Base-by-base conservation (phyloP, 2,329 filamentous ascomycete species). In the Pseudogymnoascus sp. region DNA sequence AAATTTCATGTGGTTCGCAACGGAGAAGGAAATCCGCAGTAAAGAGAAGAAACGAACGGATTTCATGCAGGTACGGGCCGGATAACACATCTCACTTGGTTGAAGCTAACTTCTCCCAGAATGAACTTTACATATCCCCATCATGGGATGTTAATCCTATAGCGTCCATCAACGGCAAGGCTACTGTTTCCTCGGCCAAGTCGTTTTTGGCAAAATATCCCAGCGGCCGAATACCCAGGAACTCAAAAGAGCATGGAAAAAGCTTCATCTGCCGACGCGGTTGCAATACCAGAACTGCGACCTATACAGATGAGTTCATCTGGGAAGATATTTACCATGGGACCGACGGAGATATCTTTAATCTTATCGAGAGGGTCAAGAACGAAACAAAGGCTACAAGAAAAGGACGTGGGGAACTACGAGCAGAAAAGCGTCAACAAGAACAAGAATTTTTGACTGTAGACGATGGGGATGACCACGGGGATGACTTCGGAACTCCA, bases 1-100 rank as follows among this genome's bases (percentile, higher is more conserved):
- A 63, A 89, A 88, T 67, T 95, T 99, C 72, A 88, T 97, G 82
- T 99, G 95, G 95, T 97, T 99, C 73, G 92, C 90, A 0, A 91
- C 90, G 0, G 90, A 96, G 70, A 90, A 89, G 71, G 93, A 97
- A 76, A 91, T 97, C 65, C 85, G 88, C 28, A 95, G 90, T 70
- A 89, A 87, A 72, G 83, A 86, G 64, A 93, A 90, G 77, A 96
- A 95, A 77, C 82, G 91, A 71, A 82, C 79, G 11, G 95, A 99
- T 76, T 91, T 85, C 65, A 75, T 96, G 62, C 84, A 84, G 72
- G 86, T 89, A 78, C 28, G 50, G 8, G 28, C 9, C 3, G n/a
- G 10, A 33, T 33, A 15, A 57, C 17, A 57, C 6, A 5, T 5
- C 50, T 33, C 23, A 19, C 15, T 13, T 15, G 26, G 36, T 10